Evolutionary conservation across 108 stramenopile species (phyloP), one percentile per base, ranked within the genome.

Genomic region (Nitzschia sp.): DNA sequence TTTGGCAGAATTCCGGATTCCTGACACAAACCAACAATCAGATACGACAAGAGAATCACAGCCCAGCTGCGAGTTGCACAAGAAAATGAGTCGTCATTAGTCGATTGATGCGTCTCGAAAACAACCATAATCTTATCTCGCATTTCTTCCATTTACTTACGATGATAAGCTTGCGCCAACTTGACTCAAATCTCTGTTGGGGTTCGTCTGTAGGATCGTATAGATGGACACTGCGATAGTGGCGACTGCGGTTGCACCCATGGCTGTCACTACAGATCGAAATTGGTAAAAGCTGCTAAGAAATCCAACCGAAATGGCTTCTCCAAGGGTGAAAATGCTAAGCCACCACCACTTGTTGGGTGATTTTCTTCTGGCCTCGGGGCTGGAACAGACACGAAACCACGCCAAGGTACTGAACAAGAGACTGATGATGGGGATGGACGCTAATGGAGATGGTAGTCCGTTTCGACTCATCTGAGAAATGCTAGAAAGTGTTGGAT

Each of bases 151-250:
- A n/a, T n/a, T 26, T 30, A 56, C 55, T 56, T 63, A 57, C 74
- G 65, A 82, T 28, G 75, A 83, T 46, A 77, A 71, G 30, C 72
- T 84, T 4, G 76, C 62, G 33, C 90, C 94, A 91, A 73, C 91
- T 66, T 95, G 92, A 5, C 91, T 89, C 31, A 97, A 75, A 78
- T 98, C 96, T 63, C 93, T 90, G 55, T 94, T 91, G 17, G 92
- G 79, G 75, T 98, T 92, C 63, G 82, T 86, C 34, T 96, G 85
- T 21, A 79, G 53, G 27, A 92, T 55, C 1, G 91, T 93, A 66
- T 94, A 96, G 4, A 80, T 32, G 0, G 93, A 92, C 15, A 97
- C 78, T 13, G 87, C 76, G 6, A 78, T 44, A 21, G 94, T 85
- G 1, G 91, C 84, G 15, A 69, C 69, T 6, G 80, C 88, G 19